A percentile compares a stretch with the other conserved stretches of the same genome.
phyloP scores from a whole-genome alignment of 495 filamentous ascomycete species.

The Aspergillus bridgeri region DNA sequence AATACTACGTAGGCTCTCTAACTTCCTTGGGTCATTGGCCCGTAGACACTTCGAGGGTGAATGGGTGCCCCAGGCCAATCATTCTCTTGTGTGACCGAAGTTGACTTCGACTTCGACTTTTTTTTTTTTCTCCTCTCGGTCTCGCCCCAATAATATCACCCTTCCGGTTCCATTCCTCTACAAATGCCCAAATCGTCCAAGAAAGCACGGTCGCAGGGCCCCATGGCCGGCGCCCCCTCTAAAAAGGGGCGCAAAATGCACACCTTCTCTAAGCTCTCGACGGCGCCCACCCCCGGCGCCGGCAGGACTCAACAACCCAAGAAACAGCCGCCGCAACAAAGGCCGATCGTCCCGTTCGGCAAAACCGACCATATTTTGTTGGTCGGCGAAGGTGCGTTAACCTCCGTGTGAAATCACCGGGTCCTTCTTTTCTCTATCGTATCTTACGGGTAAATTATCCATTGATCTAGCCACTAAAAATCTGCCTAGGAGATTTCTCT shows the following conservation, averaged over 20 bases:
- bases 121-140: neutral
- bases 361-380: conserved; percentile 71
- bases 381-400: conserved; percentile 72
- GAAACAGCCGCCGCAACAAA: conserved; percentile 25
- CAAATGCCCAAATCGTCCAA: conserved; percentile 21
- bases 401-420: too few species aligned
- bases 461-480: conserved; percentile 14
- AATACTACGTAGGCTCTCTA: too few species aligned
- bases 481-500: conserved; percentile 67
- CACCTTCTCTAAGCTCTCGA: conserved; percentile 23
- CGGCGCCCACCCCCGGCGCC: conserved; percentile 3
- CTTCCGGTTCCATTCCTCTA: neutral
- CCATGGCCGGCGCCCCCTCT: conserved; percentile 2
- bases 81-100: too few species aligned
- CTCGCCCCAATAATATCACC: neutral
- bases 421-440: too few species aligned
- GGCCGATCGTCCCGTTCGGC: conserved; percentile 71
- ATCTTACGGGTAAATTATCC: too few species aligned
- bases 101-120: too few species aligned
- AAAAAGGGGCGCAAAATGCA: conserved; percentile 25
- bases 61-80: neutral
- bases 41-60: too few species aligned
- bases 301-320: neutral
- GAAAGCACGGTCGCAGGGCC: conserved; percentile 9
- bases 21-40: too few species aligned